Evolutionary conservation across 805 yeast species (phyloP), one percentile per base, ranked within the genome.

Genomic region (Babjeviella inositovora): DNA sequence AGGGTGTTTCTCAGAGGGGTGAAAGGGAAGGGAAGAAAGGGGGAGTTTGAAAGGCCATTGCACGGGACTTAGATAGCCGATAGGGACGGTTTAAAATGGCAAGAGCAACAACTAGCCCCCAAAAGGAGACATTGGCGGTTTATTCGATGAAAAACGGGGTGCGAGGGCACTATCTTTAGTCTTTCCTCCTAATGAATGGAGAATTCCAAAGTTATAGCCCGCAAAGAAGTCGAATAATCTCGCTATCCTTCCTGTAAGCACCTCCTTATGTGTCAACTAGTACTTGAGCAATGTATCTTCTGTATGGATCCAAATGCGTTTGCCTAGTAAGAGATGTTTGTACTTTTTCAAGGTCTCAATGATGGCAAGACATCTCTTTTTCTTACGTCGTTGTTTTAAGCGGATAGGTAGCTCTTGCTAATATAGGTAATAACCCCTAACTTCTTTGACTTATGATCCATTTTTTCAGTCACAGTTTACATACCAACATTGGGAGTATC

Each of bases 161-260:
- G n/a, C n/a, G n/a, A n/a, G n/a, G n/a, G n/a, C 35, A 6, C 33
- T 33, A 10, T 22, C 36, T 7, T 21, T 15, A 19, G 26, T 32
- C 5, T 17, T n/a, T 6, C 7, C 9, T 4, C 35, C 36, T 5
- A n/a, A n/a, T 4, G 12, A 10, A 14, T 25, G 18, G 7, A 19
- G 9, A 15, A 32, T 21, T 6, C 19, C 8, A 6, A 19, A 7
- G 7, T 2, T 30, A n/a, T n/a, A n/a, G n/a, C n/a, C n/a, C n/a
- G n/a, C n/a, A n/a, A n/a, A n/a, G n/a, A n/a, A n/a, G n/a, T n/a
- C n/a, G n/a, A n/a, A n/a, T n/a, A n/a, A n/a, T n/a, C n/a, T n/a
- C n/a, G n/a, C n/a, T n/a, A n/a, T n/a, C n/a, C n/a, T n/a, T n/a
- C n/a, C n/a, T n/a, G n/a, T n/a, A n/a, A n/a, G n/a, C n/a, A n/a